Conservation (phyloP, 225 moss, liverwort and hornwort species). For the Bryum argenteum region DNA sequence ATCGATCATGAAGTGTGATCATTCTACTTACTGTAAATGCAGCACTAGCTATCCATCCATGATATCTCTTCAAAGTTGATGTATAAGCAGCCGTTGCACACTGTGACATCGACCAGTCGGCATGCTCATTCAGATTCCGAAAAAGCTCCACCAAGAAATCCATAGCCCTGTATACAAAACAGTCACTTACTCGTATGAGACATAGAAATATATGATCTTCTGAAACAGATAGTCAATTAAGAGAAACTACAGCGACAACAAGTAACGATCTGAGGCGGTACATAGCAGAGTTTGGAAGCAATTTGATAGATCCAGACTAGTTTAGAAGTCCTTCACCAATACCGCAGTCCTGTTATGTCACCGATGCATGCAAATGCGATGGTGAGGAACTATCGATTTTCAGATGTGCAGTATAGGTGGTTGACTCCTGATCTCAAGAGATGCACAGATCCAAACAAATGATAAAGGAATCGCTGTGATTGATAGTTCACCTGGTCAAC, state of each 20-base stretch:
- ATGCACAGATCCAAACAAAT: neutral
- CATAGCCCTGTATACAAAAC: constrained; percentile 66
- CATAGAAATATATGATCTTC: neutral
- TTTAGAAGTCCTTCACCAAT: neutral
- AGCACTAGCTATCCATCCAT: constrained; percentile 97
- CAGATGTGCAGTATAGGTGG: no score
- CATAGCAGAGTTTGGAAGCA: neutral
- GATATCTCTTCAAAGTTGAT: constrained; percentile 82
- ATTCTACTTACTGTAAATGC: constrained; percentile 71
- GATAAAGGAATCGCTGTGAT: neutral
- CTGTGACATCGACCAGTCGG: constrained; percentile 92
- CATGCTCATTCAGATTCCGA: constrained; percentile 68
- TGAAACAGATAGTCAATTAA: neutral
- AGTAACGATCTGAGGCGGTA: neutral
- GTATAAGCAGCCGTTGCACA: constrained; percentile 81
- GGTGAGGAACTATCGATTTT: neutral
- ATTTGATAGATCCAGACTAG: neutral
- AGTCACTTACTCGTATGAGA: constrained; percentile 20
- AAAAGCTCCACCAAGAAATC: constrained; percentile 97
- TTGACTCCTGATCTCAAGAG: neutral
- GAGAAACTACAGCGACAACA: neutral
- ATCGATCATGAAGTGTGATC: neutral
- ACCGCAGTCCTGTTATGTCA: neutral
- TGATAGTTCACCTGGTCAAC: constrained; percentile 72
- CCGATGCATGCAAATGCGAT: neutral